Evolutionary conservation across 768 basidiomycete genomes (phyloP).

Genomic region (Mycena indigotica): DNA sequence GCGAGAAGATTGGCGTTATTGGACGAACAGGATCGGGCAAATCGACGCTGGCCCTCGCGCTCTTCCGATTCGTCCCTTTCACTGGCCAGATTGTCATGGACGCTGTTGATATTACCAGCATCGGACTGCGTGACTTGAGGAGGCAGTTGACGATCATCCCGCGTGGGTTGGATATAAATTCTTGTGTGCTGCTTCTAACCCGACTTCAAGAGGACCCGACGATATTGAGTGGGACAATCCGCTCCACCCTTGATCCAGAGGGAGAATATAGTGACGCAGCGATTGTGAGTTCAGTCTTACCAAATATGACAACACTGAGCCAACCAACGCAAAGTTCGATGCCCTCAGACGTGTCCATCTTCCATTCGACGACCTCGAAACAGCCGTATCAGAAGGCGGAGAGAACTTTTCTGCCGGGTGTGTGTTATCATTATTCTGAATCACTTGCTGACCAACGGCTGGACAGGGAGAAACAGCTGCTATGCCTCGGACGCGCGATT

Average conservation of each 20-base stretch:
- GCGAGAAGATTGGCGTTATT: conserved; percentile 57
- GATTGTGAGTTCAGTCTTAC: conserved; percentile 40
- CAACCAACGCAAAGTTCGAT: conserved; percentile 44
- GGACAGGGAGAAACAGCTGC: conserved; percentile 66
- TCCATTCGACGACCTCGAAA: conserved; percentile 53
- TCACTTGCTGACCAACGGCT: background rate
- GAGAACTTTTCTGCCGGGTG: conserved; percentile 72
- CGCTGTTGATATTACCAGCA: conserved; percentile 57
- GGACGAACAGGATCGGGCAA: conserved; percentile 55
- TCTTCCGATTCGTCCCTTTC: conserved; percentile 73
- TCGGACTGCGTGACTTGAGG: conserved; percentile 67
- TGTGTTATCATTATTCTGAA: conserved; percentile 17
- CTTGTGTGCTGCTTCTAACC: conserved; percentile 1
- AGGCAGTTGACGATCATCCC: conserved; percentile 67
- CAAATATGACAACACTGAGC: background rate
- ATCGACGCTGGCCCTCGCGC: conserved; percentile 63
- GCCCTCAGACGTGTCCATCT: conserved; percentile 59
- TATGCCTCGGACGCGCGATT: conserved; percentile 75
- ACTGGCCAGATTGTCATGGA: conserved; percentile 62
- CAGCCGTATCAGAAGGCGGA: conserved; percentile 62
- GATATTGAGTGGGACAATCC: conserved; percentile 64
- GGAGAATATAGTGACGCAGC: conserved; percentile 66
- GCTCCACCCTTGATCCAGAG: conserved; percentile 68
- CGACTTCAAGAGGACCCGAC: conserved; percentile 60
- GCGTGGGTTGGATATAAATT: conserved; percentile 38